Evolutionary conservation across 345 rosid species (phyloP), one percentile per base, ranked within the genome.

Genomic region (Hibiscus mutabilis): DNA sequence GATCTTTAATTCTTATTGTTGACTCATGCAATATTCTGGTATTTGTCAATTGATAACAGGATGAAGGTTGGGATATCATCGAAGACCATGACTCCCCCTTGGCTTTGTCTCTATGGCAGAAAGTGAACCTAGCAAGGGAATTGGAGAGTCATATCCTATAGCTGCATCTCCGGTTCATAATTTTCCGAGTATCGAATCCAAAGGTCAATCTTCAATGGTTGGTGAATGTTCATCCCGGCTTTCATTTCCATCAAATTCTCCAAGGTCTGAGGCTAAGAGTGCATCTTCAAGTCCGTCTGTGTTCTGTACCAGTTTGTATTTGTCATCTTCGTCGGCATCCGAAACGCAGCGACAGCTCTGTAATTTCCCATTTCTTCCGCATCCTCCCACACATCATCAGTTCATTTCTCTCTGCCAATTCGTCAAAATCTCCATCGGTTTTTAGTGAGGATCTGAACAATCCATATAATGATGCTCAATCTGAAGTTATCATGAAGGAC

Each of bases 351-450:
- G 72, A 57, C 91, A 83, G 70, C 80, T 86, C 15, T 85, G 90
- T 67, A 88, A 87, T 82, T 84, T 90, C 66, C 98, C 96, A 19
- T 90, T 92, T 79, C 93, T 92, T 73, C 96, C 96, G 6, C 86
- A 83, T 72, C 92, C 93, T 44, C 75, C 88, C 2, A n/a, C 86
- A 68, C 66, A 70, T 64, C 80, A 70, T 65, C 91, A 80, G 56
- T 80, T 90, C n/a, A 70, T 79, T 71, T 82, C 95, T n/a, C 63
- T 85, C 78, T 42, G 79, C 68, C 63, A 86, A 80, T 65, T 85
- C 90, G 46, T 78, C 86, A 25, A 86, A 76, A 16, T 89, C 95
- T 80, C 83, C 88, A 3, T 76, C 74, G 31, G 37, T 84, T 61
- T 85, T 84, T 58, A 81, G 76, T 73, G 88, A 78, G 74, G 92